A percentile compares a stretch with the other conserved stretches of the same genome.
These are phyloP conservation scores for Bertia moriformis DNA, from an alignment of 2,329 filamentous ascomycete species.

Conservation along the genomic window DNA sequence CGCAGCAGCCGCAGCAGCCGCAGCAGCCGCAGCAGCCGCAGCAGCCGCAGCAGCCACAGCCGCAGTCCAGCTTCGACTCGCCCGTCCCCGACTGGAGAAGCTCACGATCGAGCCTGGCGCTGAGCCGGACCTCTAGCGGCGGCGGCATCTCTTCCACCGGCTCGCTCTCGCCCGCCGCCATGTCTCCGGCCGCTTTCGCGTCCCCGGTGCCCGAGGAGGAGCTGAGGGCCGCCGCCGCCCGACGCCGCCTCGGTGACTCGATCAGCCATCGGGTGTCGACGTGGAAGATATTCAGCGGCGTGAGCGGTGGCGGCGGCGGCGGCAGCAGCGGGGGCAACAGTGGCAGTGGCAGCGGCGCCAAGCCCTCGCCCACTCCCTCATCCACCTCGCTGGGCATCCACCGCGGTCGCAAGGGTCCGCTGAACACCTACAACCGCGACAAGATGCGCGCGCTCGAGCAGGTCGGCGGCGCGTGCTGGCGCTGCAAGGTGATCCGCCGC, in stretches of 20 bases:
- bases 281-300: slow-evolving; percentile 2
- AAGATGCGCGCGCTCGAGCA: slow-evolving; percentile 13
- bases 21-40: too few relatives aligned
- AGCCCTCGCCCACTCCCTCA: too few relatives aligned
- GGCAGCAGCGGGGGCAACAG: too few relatives aligned
- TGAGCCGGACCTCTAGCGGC: background rate
- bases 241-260: background rate
- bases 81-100: background rate
- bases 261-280: background rate
- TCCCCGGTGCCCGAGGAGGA: background rate
- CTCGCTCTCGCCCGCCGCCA: background rate
- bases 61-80: background rate
- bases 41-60: too few relatives aligned
- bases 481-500: slow-evolving; percentile 14
- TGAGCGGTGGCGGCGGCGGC: slow-evolving; percentile 8
- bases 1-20: too few relatives aligned
- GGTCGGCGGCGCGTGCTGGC: slow-evolving; percentile 14
- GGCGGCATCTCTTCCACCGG: background rate
- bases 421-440: slow-evolving; percentile 12
- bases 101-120: background rate
- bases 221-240: background rate
- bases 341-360: slow-evolving; percentile 2
- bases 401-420: slow-evolving; percentile 11
- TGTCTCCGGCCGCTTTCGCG: background rate
- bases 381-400: background rate